Base-by-base conservation (phyloP, 1,284 basidiomycete genomes). In the Austroboletus novae-zelandiae region DNA sequence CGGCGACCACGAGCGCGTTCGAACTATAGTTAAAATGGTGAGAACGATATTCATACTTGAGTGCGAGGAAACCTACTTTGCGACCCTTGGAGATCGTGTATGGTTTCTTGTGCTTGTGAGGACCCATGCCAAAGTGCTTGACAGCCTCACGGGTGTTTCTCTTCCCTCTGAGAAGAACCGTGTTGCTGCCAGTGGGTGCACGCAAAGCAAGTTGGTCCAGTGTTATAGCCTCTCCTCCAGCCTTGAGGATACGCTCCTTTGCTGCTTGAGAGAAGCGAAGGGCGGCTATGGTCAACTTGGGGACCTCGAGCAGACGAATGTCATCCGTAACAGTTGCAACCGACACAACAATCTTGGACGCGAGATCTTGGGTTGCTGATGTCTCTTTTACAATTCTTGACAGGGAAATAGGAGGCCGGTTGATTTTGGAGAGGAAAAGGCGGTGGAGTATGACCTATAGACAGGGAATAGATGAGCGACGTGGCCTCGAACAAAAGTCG, bases 241-340 rank as follows among this genome's bases (percentile, higher is more conserved):
- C 91, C 69, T 92, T 93, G 67, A 94, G 73, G 73, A 99, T 98
- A 62, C 97, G 89, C 71, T 93, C 95, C 74, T 88, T 90, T 54
- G 96, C 97, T 47, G 88, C 83, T 63, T 83, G 82, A 57, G 96
- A 94, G 87, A 99, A 98, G 60, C 92, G 88, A 61, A 99, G 87
- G 54, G 96, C 97, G 54, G 96, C 96, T 58, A 99, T 75, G 60
- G 91, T 84, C 65, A 99, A 79, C 78, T 97, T 98, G 69, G 96
- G 96, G 52, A 98, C 77, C 56, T 84, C 84, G 52, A 80, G 69
- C 55, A 97, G 76, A 69, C 97, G 94, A 72, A 94, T 84, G 72
- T 99, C 96, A 76, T 99, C 97, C 52, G 97, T 98, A 64, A 99
- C 83, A 46, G 95, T 89, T 61, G 89, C 93, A 62, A 99, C 92